phyloP scores from a whole-genome alignment of 257 asterid species.

The Nicotiana undulata region DNA sequence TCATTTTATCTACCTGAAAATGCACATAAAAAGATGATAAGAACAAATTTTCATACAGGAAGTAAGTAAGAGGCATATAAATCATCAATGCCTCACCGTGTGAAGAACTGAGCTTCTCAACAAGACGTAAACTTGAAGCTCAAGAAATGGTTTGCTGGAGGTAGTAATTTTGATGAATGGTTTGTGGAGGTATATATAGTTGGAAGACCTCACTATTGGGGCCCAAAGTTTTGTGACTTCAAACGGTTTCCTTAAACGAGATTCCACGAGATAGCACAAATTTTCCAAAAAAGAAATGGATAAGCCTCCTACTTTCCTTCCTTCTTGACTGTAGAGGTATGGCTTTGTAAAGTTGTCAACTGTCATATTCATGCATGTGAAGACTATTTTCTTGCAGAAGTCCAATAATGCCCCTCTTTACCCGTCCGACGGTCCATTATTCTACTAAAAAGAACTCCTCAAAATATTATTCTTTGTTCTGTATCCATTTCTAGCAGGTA shows the following conservation, averaged over 20 bases:
- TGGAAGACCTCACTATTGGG: slow-evolving; percentile 24
- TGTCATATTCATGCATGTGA: slow-evolving; percentile 12
- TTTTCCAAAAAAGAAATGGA: slow-evolving; percentile 9
- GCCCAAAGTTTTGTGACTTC: not conserved
- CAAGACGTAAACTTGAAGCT: not conserved
- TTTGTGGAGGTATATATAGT: slow-evolving; percentile 39
- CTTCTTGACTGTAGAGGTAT: slow-evolving; percentile 17
- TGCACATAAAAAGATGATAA: not conserved
- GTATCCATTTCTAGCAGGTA: slow-evolving; percentile 44
- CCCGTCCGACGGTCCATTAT: slow-evolving; percentile 40
- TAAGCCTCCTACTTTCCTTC: not conserved
- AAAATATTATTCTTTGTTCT: slow-evolving; percentile 38
- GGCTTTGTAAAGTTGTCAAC: not conserved
- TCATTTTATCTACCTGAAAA: slow-evolving; percentile 27
- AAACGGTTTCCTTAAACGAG: slow-evolving; percentile 25
- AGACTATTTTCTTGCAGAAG: not conserved
- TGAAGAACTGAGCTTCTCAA: not conserved
- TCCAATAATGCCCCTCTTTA: slow-evolving; percentile 23
- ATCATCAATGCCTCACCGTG: slow-evolving; percentile 6
- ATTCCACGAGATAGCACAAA: slow-evolving; percentile 28
- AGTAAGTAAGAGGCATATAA: not conserved
- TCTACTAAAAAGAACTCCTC: slow-evolving; percentile 20
- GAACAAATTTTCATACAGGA: not conserved
- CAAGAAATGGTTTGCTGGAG: slow-evolving; percentile 12
- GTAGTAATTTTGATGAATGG: slow-evolving; percentile 35